Conservation (phyloP, 1,284 basidiomycete genomes). For the Trichosporon coremiiforme region DNA sequence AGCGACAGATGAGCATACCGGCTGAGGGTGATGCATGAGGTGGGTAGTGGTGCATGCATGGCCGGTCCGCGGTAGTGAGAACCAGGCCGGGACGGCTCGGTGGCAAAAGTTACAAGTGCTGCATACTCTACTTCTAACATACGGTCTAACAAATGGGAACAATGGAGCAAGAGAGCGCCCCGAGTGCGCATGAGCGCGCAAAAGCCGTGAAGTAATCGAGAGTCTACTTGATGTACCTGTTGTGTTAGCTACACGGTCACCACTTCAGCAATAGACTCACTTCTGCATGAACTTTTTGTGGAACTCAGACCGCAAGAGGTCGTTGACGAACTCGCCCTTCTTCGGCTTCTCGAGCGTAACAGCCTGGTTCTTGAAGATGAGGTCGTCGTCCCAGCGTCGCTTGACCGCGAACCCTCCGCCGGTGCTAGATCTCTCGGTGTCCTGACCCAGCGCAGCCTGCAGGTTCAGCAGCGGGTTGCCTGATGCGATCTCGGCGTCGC, state of each 20-base stretch:
- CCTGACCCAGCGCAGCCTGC: slow-evolving; percentile 77
- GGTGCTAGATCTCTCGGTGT: slow-evolving; percentile 40
- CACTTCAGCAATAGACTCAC: slow-evolving; percentile 34
- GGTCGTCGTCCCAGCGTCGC: slow-evolving; percentile 91
- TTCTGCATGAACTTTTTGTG: slow-evolving; percentile 62
- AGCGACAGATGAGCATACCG: not conserved
- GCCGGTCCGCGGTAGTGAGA: not conserved
- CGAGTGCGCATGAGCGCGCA: not conserved
- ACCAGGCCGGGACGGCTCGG: not conserved
- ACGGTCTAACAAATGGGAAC: not conserved
- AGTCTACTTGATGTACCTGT: slow-evolving; percentile 3
- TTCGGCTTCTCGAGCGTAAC: slow-evolving; percentile 66
- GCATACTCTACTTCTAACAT: slow-evolving; percentile 7
- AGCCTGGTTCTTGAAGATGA: slow-evolving; percentile 97
- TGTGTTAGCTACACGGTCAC: not conserved
- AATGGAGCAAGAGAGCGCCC: not conserved
- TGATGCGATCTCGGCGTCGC: slow-evolving; percentile 79
- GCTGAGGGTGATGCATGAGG: not conserved
- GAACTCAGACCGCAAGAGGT: slow-evolving; percentile 86
- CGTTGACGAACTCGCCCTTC: slow-evolving; percentile 86
- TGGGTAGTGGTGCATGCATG: not conserved
- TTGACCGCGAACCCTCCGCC: slow-evolving; percentile 75
- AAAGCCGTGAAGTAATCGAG: not conserved
- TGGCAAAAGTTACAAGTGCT: slow-evolving; percentile 13
- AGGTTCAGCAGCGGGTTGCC: slow-evolving; percentile 85